Base-by-base conservation (phyloP, 495 filamentous ascomycete genomes). In the Parathielavia appendiculata region DNA sequence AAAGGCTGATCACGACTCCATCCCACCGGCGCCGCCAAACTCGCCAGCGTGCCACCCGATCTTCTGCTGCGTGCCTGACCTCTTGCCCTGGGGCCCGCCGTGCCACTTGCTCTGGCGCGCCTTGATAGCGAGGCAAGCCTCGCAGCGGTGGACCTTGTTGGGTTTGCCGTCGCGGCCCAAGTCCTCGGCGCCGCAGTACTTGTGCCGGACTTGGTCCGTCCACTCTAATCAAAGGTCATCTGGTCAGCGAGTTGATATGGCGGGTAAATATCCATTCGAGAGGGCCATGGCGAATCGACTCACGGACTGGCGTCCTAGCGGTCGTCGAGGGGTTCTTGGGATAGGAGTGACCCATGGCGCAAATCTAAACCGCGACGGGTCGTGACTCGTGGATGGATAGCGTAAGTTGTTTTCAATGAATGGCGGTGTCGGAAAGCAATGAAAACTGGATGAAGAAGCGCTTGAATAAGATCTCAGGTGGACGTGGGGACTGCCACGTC, bases 171-270 rank as follows among this genome's bases (percentile, higher is more conserved):
- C n/a, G 22, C 59, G 59, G 14, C 63, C 65, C 26, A 34, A 23
- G 58, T 70, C 68, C 13, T 59, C 16, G 38, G 51, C 49, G 36
- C 63, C 63, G 60, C 68, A 70, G 50, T 69, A 70, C 54, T 70
- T 70, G 62, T 70, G 68, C 0, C 47, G 32, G 14, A 57, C 38
- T 22, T 60, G 5, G 17, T 66, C 66, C 1, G 46, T 59, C 68
- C 68, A 70, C 32, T 68, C 60, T 55, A 23, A 0, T n/a, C 17
- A 23, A 16, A 41, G 14, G 39, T 16, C 9, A 38, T 3, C 9
- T 38, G 35, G 13, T 11, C 9, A 38, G 2, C 1, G 13, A 38
- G 4, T 38, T 38, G 9, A 11, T 14, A 10, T 38, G 9, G 35
- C 11, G 35, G 35, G 35, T 38, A 14, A 38, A 5, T 12, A 41